A percentile compares a stretch with the other conserved stretches of the same genome.
Conservation (phyloP, 352 stramenopile species). For the Pythium sp. region DNA sequence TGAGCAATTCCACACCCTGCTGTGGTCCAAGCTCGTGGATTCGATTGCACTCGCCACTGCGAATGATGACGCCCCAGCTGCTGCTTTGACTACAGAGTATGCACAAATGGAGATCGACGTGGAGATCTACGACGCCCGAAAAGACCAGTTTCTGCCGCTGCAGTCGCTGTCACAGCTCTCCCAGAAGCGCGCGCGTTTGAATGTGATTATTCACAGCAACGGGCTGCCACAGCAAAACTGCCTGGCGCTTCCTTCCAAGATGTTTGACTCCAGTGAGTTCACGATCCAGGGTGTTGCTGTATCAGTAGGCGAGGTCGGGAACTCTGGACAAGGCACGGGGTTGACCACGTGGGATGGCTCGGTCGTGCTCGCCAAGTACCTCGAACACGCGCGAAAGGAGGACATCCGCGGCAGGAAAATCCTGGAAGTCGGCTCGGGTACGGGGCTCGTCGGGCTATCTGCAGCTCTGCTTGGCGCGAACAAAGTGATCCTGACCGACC, state of each 20-base stretch:
- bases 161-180: conserved; percentile 23
- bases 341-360: conserved; percentile 91
- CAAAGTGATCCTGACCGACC: conserved; percentile 83
- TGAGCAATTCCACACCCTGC: background rate
- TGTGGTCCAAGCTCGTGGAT: conserved; percentile 5
- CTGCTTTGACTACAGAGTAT: background rate
- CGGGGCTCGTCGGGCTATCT: conserved; percentile 82
- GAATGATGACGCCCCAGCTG: background rate
- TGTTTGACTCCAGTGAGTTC: conserved; percentile 61
- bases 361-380: conserved; percentile 89
- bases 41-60: background rate
- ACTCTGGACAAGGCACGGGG: conserved; percentile 83
- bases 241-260: conserved; percentile 46
- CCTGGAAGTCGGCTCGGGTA: conserved; percentile 85
- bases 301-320: conserved; percentile 63
- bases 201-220: conserved; percentile 29
- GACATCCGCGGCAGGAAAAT: conserved; percentile 41
- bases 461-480: conserved; percentile 68
- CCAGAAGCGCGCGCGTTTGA: conserved; percentile 33
- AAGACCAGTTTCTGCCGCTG: conserved; percentile 32
- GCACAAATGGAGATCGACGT: conserved; percentile 26
- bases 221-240: conserved; percentile 15
- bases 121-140: conserved; percentile 38
- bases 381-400: conserved; percentile 53
- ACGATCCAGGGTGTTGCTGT: conserved; percentile 51